Percentiles rank a stretch among this genome's conserved stretches.
Evolutionary conservation across 2,329 filamentous ascomycete species (phyloP).

Genomic region (Beauveria sp.): DNA sequence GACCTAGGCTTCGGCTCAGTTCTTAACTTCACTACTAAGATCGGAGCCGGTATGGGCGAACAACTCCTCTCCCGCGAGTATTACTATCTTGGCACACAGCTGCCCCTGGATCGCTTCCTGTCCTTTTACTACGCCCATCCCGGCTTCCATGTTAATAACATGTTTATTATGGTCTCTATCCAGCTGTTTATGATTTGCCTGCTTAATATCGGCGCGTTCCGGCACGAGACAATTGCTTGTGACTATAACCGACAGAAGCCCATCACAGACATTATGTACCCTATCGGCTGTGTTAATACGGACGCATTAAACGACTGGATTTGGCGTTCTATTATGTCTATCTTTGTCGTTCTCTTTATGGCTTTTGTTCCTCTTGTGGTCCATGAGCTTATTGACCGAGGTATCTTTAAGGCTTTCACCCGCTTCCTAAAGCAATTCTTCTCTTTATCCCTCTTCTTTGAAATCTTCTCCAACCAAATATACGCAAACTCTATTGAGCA

Average conservation of each 20-base stretch:
- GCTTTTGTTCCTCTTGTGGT: slow-evolving; percentile 89
- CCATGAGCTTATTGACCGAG: slow-evolving; percentile 92
- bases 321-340: slow-evolving; percentile 86
- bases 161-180: slow-evolving; percentile 98
- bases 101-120: slow-evolving; percentile 93
- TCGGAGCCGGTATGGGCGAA: slow-evolving; percentile 99
- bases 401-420: slow-evolving; percentile 83
- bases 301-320: slow-evolving; percentile 90
- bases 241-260: slow-evolving; percentile 78
- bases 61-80: slow-evolving; percentile 98
- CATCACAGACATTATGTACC: slow-evolving; percentile 78
- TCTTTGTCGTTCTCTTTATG: slow-evolving; percentile 98
- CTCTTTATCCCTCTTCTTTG: slow-evolving; percentile 90
- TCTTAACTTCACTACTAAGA: slow-evolving; percentile 99
- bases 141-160: slow-evolving; percentile 99
- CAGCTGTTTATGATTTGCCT: slow-evolving; percentile 96
- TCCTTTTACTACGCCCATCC: slow-evolving; percentile 99
- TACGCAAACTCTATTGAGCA: slow-evolving; percentile 94
- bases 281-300: slow-evolving; percentile 85
- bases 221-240: slow-evolving; percentile 82
- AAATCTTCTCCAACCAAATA: slow-evolving; percentile 98
- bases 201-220: slow-evolving; percentile 80
- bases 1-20: slow-evolving; percentile 99
- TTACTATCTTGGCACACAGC: slow-evolving; percentile 96
- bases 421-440: slow-evolving; percentile 93